These are phyloP conservation scores for Pythium utonaiense DNA, from an alignment of 352 stramenopile species.

Conservation along the genomic window DNA sequence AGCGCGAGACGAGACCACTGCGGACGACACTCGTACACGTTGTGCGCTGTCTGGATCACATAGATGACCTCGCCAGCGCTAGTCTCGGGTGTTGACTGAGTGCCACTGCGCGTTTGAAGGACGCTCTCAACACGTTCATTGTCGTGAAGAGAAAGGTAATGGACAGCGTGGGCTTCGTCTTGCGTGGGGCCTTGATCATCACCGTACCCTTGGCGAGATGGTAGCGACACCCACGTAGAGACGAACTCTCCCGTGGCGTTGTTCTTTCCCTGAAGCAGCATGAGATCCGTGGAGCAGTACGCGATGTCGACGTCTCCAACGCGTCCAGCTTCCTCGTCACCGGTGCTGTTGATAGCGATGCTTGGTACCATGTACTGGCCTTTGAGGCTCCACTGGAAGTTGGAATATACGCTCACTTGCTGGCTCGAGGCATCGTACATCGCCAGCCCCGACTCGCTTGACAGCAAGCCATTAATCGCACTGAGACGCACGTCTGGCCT, in stretches of 20 bases:
- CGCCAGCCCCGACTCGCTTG: conserved; percentile 67
- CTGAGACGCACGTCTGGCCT: conserved; percentile 53
- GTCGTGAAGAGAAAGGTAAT: conserved; percentile 69
- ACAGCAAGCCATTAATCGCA: conserved; percentile 71
- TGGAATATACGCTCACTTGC: conserved; percentile 65
- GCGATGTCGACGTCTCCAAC: conserved; percentile 50
- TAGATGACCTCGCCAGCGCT: conserved; percentile 40
- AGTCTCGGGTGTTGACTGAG: conserved; percentile 27
- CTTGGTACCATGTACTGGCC: conserved; percentile 67
- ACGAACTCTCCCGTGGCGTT: conserved; percentile 35
- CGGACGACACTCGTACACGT: conserved; percentile 83
- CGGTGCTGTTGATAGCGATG: conserved; percentile 6
- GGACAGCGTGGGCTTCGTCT: conserved; percentile 66
- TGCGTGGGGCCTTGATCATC: conserved; percentile 24
- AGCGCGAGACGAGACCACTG: conserved; percentile 82
- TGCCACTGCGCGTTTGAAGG: conserved; percentile 29
- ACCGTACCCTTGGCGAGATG: conserved; percentile 51
- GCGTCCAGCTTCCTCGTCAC: conserved; percentile 3
- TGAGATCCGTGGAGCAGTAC: conserved; percentile 80
- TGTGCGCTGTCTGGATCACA: conserved; percentile 72
- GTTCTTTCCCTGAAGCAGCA: conserved; percentile 68
- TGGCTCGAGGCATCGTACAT: conserved; percentile 52
- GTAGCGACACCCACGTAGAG: conserved; percentile 78
- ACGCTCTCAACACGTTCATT: conserved; percentile 75
- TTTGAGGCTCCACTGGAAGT: conserved; percentile 78